Conservation (phyloP, 1,284 basidiomycete species). For the Ceratobasidium sp. region DNA sequence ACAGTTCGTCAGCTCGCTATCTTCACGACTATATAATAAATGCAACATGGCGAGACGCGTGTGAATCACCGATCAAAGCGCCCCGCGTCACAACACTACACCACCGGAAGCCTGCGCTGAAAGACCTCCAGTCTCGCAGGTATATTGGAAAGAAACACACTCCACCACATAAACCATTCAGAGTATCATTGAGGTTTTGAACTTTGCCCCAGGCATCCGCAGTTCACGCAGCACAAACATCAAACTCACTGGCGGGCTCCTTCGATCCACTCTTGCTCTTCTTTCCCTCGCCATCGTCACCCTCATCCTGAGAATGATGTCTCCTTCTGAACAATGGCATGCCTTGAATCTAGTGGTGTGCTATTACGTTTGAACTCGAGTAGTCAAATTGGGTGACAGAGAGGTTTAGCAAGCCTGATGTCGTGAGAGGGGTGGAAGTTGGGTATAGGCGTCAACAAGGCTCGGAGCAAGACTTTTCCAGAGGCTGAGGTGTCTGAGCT, state of each 20-base stretch:
- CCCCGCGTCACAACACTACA: background rate
- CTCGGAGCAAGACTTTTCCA: conserved; percentile 17
- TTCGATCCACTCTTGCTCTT: conserved; percentile 40
- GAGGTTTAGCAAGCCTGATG: background rate
- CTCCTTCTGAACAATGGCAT: conserved; percentile 34
- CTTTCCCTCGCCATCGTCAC: conserved; percentile 43
- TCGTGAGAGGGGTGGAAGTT: conserved; percentile 22
- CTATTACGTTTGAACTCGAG: background rate
- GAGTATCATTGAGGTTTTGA: background rate
- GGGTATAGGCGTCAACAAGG: background rate
- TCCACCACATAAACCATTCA: background rate
- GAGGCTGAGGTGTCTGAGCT: conserved; percentile 25
- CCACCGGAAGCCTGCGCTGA: background rate
- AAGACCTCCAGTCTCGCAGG: background rate
- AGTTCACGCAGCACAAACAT: background rate
- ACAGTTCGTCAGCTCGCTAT: conserved; percentile 10
- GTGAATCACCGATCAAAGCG: conserved; percentile 5
- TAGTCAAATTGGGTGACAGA: background rate
- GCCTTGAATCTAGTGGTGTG: background rate
- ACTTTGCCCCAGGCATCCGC: background rate
- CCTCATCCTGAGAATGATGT: conserved; percentile 22
- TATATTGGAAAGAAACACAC: background rate
- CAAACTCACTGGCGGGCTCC: conserved; percentile 41
- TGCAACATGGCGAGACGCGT: background rate
- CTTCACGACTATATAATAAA: background rate